Evolutionary conservation across 495 filamentous ascomycete genomes (phyloP), one percentile per base, ranked within the genome.

Genomic region (Penicillium egyptiacum): DNA sequence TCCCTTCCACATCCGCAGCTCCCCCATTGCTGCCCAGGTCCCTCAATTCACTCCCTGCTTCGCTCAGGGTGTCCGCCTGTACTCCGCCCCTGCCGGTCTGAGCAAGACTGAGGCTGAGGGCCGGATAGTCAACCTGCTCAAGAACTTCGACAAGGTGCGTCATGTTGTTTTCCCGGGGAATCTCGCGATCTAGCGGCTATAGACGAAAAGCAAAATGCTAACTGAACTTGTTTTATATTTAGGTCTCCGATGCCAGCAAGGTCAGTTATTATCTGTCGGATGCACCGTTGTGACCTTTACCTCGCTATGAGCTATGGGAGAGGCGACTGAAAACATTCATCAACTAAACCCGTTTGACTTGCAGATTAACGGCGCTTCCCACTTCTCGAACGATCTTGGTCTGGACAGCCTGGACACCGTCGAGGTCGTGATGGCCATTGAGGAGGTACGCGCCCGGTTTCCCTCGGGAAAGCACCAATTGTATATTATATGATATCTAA

Each of bases 361-460:
- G 49, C 67, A 98, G 94, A 86, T 97, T 64, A 90, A 82, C 62
- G 78, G 81, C 44, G 79, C 75, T 41, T 88, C 94, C 28, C 90
- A 97, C 83, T 98, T 98, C 75, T 78, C 90, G 53, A 97, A 96
- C 69, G 94, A 98, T 77, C 85, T 98, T 46, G 95, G 91, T 55
- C 76, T 98, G 63, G 94, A 98, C 80, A 95, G 89, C 79, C 81
- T 98, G 72, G 94, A 98, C 72, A 96, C 92, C 48, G 94, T 98
- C 51, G 94, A 98, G 82, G 92, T 98, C 62, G 95, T 98, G 58
- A 98, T 98, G 94, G 94, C 94, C 59, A 97, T 98, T 77, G 94
- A 98, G 83, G 94, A 98, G 89, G 93, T 96, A 80, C 62, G 84
- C 53, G 59, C 39, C 20, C 48, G 56, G 43, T 60, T 58, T 61